These are phyloP conservation scores for Bruguiera hainesii DNA, from an alignment of 441 rosid species.

Conservation along the genomic window DNA sequence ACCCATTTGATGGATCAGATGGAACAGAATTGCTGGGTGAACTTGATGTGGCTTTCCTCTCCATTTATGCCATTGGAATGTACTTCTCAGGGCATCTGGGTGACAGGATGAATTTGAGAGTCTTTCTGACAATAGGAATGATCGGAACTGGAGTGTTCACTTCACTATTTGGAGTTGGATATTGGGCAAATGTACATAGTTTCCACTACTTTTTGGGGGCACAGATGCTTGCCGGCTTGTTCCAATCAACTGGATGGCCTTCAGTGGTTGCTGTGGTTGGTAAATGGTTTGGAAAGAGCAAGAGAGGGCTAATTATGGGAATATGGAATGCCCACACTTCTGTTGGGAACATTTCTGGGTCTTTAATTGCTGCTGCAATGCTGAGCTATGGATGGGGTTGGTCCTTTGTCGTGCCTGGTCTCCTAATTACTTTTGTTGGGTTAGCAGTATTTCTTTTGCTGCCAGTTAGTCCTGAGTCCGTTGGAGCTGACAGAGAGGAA, in stretches of 20 bases:
- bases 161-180: conserved; percentile 75
- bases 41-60: conserved; percentile 79
- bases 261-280: conserved; percentile 95
- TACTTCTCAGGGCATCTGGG: conserved; percentile 89
- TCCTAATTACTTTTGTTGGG: conserved; percentile 50
- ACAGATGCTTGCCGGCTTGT: conserved; percentile 85
- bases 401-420: conserved; percentile 91
- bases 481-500: conserved; percentile 53
- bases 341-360: conserved; percentile 85
- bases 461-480: conserved; percentile 71
- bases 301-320: conserved; percentile 94
- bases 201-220: conserved; percentile 57
- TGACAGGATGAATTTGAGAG: conserved; percentile 75
- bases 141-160: conserved; percentile 83
- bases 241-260: conserved; percentile 98
- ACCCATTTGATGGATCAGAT: conserved; percentile 63
- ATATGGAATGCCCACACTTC: conserved; percentile 99
- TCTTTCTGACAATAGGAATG: conserved; percentile 78
- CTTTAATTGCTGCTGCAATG: conserved; percentile 72
- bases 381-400: conserved; percentile 94
- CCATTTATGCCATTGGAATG: conserved; percentile 84
- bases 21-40: conserved; percentile 82
- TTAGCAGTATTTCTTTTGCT: conserved; percentile 57
- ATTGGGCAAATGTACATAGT: conserved; percentile 69
- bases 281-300: conserved; percentile 87